Evolutionary conservation across 2,329 filamentous ascomycete species (phyloP).

Genomic region (Catunica adiposa): DNA sequence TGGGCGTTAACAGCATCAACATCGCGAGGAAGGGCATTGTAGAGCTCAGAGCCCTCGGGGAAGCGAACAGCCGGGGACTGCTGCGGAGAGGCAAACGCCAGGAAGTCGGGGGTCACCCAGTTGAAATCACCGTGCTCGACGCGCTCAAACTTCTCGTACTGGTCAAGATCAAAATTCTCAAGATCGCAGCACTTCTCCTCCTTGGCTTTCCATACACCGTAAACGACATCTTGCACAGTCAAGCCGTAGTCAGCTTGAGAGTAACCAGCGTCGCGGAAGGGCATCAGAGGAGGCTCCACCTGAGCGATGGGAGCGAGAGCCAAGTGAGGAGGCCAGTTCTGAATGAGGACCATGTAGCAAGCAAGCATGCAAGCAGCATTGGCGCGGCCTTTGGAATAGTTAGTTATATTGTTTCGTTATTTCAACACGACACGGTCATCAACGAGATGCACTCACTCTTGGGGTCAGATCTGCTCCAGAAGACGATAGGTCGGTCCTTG

Average conservation of each 20-base stretch:
- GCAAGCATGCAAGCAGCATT: conserved; percentile 91
- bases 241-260: conserved; percentile 94
- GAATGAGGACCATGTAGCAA: conserved; percentile 97
- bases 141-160: conserved; percentile 90
- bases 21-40: conserved; percentile 56
- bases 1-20: conserved; percentile 54
- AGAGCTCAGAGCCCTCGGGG: conserved; percentile 54
- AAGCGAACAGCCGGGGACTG: conserved; percentile 60
- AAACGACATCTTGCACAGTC: conserved; percentile 92
- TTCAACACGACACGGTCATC: no score
- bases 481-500: conserved; percentile 77
- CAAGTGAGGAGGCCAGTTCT: conserved; percentile 92
- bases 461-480: conserved; percentile 86
- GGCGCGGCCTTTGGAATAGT: conserved; percentile 60
- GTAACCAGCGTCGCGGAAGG: conserved; percentile 94
- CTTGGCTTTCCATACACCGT: conserved; percentile 97
- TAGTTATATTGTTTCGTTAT: no score
- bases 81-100: conserved; percentile 92
- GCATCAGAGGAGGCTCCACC: conserved; percentile 94
- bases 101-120: conserved; percentile 90
- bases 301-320: conserved; percentile 91
- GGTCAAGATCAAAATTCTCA: conserved; percentile 87
- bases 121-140: conserved; percentile 99
- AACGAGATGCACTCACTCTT: conserved; percentile 56
- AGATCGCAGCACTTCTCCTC: conserved; percentile 83